Percentiles rank a stretch among this genome's conserved stretches.
Evolutionary conservation across 2,329 filamentous ascomycete genomes (phyloP).

Genomic region (Fusarium euwallaceae): DNA sequence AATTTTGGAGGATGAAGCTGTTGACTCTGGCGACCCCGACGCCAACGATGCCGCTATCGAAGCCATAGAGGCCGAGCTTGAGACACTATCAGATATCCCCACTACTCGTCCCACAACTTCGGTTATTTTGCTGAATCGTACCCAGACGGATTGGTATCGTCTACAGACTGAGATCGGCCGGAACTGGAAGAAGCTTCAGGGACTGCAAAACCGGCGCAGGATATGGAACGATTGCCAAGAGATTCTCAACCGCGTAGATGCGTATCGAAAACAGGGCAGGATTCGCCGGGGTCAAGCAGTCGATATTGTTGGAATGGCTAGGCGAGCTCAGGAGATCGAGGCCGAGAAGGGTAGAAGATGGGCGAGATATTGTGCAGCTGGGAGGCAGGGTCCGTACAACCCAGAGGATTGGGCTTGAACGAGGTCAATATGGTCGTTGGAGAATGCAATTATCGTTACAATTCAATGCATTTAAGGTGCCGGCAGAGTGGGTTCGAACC

Average conservation of each 20-base stretch:
- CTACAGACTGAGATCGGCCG: background rate
- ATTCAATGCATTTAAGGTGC: background rate
- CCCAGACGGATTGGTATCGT: constrained; percentile 2
- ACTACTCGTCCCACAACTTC: background rate
- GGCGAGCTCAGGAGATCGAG: background rate
- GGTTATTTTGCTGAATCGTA: background rate
- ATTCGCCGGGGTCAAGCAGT: background rate
- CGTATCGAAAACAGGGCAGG: constrained; percentile 7
- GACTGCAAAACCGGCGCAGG: constrained; percentile 15
- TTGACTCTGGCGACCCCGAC: background rate
- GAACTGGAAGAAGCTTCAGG: background rate
- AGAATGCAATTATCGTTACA: background rate
- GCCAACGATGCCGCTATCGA: background rate
- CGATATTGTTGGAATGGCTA: background rate
- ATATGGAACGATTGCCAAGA: constrained; percentile 23
- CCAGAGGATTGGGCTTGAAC: background rate
- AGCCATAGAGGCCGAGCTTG: background rate
- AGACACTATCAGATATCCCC: background rate
- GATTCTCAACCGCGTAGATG: constrained; percentile 17
- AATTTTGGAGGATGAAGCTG: background rate
- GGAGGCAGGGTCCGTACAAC: background rate
- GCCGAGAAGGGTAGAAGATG: background rate
- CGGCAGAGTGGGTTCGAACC: background rate
- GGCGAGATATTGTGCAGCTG: background rate
- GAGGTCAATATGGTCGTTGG: background rate